Conservation (phyloP, 345 rosid genomes). For the Bruguiera parviflora region DNA sequence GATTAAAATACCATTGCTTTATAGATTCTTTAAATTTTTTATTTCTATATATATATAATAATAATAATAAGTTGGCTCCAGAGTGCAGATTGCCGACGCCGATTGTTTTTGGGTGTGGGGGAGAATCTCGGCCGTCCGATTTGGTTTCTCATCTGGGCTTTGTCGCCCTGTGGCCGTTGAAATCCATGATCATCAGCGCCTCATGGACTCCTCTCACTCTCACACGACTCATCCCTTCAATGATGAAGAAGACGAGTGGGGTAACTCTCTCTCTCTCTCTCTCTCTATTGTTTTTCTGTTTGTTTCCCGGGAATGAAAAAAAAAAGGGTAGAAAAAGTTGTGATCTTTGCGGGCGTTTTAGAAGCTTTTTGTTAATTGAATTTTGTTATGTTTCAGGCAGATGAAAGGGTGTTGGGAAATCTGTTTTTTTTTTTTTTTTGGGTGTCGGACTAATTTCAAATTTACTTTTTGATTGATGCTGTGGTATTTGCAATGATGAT, state of each 20-base stretch:
- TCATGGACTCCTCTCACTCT: constrained; percentile 63
- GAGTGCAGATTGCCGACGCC: not conserved
- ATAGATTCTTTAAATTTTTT: too few relatives aligned
- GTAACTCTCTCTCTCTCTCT: constrained; percentile 30
- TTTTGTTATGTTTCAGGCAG: not conserved
- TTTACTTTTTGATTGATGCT: not conserved
- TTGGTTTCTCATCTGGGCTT: constrained; percentile 38
- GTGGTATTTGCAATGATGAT: not conserved
- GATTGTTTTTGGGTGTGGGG: constrained; percentile 1
- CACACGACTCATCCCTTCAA: constrained; percentile 38
- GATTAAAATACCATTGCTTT: too few relatives aligned
- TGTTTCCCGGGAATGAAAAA: constrained; percentile 10
- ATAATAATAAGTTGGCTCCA: not conserved
- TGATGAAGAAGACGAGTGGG: constrained; percentile 84
- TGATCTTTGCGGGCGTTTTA: constrained; percentile 1
- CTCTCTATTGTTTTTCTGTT: not conserved
- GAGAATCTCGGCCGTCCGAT: constrained; percentile 12
- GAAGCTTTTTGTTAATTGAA: not conserved
- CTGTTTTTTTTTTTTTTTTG: not conserved
- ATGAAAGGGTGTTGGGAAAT: not conserved
- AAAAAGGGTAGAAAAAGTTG: not conserved
- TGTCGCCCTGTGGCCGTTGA: constrained; percentile 46
- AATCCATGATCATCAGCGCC: constrained; percentile 70
- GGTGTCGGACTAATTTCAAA: not conserved
- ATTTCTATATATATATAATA: not conserved